Conservation (phyloP, 176 grass and related monocot species). For the Oryza meyeriana region DNA sequence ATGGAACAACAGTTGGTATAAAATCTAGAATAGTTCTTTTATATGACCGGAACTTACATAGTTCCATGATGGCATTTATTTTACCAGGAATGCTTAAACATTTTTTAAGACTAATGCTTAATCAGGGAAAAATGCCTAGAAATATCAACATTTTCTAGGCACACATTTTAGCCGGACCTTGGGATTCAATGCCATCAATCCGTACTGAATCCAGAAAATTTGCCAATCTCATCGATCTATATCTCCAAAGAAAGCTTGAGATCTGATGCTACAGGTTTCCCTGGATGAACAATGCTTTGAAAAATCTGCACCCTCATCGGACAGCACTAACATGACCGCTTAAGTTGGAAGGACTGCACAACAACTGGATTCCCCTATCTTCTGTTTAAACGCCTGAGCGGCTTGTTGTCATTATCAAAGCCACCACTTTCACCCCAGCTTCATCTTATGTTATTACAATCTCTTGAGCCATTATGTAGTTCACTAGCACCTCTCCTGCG, state of each 20-base stretch:
- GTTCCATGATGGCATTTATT: not conserved
- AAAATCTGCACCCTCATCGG: not conserved
- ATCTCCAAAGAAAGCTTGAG: no score
- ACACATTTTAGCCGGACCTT: not conserved
- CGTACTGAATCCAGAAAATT: not conserved
- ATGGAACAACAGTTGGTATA: not conserved
- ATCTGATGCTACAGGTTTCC: no score
- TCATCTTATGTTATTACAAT: conserved; percentile 41
- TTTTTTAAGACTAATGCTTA: not conserved
- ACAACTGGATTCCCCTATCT: conserved; percentile 12
- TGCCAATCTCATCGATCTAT: not conserved
- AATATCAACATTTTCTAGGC: not conserved
- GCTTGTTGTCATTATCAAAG: conserved; percentile 27
- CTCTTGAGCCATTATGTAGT: conserved; percentile 42
- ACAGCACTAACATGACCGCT: not conserved
- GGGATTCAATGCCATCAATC: not conserved
- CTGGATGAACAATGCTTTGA: no score
- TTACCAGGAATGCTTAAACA: not conserved
- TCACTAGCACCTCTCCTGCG: conserved; percentile 25
- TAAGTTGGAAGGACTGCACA: not conserved
- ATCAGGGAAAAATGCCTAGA: not conserved
- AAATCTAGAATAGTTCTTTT: no score
- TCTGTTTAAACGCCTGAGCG: conserved; percentile 18
- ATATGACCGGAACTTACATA: not conserved
- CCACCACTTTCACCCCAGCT: conserved; percentile 24